Conservation (phyloP, 2,329 filamentous ascomycete genomes). For the Thelonectria rubi region DNA sequence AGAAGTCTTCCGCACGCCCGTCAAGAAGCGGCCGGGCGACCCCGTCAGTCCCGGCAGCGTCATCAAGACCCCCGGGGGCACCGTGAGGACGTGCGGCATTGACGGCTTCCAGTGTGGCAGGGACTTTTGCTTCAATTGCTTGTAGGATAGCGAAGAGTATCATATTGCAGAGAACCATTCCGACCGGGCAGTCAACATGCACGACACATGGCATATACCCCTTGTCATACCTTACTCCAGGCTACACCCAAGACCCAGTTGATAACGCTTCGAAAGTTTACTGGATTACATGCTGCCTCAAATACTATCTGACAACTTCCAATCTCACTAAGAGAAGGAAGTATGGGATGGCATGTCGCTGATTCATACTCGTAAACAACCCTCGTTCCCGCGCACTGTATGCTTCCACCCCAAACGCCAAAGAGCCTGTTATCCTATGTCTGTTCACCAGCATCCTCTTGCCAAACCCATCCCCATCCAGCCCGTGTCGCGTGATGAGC, state of each 20-base stretch:
- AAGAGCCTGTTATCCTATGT: constrained; percentile 34
- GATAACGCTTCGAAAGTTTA: constrained; percentile 26
- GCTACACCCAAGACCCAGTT: not conserved
- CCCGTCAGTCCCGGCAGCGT: constrained; percentile 33
- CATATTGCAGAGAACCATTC: no score
- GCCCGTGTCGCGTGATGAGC: constrained; percentile 12
- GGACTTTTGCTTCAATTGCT: constrained; percentile 69
- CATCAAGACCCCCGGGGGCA: constrained; percentile 60
- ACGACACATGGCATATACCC: no score
- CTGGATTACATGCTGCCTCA: constrained; percentile 41
- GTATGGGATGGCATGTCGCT: constrained; percentile 29
- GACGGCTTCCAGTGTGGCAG: constrained; percentile 64
- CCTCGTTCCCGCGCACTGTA: constrained; percentile 34
- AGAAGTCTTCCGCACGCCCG: constrained; percentile 42
- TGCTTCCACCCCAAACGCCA: constrained; percentile 40
- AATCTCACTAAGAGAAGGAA: constrained; percentile 26
- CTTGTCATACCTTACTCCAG: no score
- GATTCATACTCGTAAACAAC: constrained; percentile 32
- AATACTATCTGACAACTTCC: constrained; percentile 37
- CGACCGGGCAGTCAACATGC: no score
- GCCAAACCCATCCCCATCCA: constrained; percentile 17
- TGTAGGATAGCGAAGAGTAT: constrained; percentile 39
- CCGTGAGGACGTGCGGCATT: constrained; percentile 61
- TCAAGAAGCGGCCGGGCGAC: constrained; percentile 34
- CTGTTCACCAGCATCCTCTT: constrained; percentile 16